These are phyloP conservation scores for Fusarium tanahbumbuense DNA, from an alignment of 2,329 filamentous ascomycete species.

Conservation along the genomic window DNA sequence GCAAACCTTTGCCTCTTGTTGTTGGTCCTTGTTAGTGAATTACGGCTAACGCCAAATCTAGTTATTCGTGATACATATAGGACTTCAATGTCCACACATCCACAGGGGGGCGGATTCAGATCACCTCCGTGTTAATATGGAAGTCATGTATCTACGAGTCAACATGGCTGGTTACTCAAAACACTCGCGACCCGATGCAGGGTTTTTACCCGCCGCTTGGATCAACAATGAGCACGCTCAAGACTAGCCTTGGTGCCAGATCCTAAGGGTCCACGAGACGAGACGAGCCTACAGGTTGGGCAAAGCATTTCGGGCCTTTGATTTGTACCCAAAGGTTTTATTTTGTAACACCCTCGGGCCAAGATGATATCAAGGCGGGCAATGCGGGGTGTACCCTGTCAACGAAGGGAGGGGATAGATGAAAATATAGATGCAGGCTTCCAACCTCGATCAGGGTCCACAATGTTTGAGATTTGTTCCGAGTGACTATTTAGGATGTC, in stretches of 20 bases:
- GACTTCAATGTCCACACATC: not conserved
- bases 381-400: constrained; percentile 25
- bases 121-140: constrained; percentile 1
- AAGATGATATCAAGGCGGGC: constrained; percentile 16
- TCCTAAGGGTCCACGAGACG: not conserved
- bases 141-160: constrained; percentile 14
- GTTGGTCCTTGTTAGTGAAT: constrained; percentile 46
- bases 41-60: constrained; percentile 4
- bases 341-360: constrained; percentile 6
- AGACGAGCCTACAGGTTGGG: not conserved
- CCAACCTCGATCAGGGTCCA: constrained; percentile 11
- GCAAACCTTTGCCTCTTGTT: constrained; percentile 25
- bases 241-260: not conserved
- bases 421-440: constrained; percentile 22
- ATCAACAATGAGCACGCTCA: constrained; percentile 1
- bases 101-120: constrained; percentile 7
- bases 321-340: constrained; percentile 22
- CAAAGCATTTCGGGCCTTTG: constrained; percentile 25
- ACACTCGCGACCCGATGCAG: not conserved
- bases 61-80: not conserved
- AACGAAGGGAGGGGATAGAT: constrained; percentile 6
- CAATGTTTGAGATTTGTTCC: constrained; percentile 4
- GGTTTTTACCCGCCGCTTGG: constrained; percentile 3
- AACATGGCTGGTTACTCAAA: constrained; percentile 2
- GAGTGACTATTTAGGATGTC: constrained; percentile 2